Evolutionary conservation across 2,329 filamentous ascomycete genomes (phyloP).

Genomic region (Clarireedia monteithiana): DNA sequence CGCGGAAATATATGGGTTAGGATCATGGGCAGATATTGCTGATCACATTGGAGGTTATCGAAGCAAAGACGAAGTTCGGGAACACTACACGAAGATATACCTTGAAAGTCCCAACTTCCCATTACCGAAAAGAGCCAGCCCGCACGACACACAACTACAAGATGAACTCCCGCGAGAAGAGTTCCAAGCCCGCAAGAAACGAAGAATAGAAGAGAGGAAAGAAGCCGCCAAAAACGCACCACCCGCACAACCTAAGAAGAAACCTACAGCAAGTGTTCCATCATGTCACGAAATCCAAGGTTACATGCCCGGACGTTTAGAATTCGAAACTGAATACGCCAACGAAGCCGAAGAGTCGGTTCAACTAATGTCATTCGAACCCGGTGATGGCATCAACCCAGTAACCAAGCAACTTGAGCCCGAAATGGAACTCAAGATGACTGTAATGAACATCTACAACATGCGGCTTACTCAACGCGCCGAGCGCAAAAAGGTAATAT

Average conservation of each 20-base stretch:
- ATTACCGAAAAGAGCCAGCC: slow-evolving; percentile 77
- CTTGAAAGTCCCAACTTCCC: slow-evolving; percentile 79
- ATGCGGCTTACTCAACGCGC: slow-evolving; percentile 81
- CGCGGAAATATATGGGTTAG: slow-evolving; percentile 90
- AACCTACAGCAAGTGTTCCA: slow-evolving; percentile 90
- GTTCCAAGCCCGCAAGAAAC: slow-evolving; percentile 88
- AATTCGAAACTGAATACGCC: slow-evolving; percentile 96
- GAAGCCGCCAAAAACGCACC: slow-evolving; percentile 79
- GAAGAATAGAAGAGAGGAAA: slow-evolving; percentile 84
- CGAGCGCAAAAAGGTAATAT: slow-evolving; percentile 92
- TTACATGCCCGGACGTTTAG: slow-evolving; percentile 94
- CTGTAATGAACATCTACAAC: slow-evolving; percentile 98
- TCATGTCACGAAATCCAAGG: slow-evolving; percentile 97
- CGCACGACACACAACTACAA: slow-evolving; percentile 69
- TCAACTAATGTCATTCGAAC: slow-evolving; percentile 96
- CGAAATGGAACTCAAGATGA: slow-evolving; percentile 95
- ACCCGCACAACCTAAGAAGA: slow-evolving; percentile 82
- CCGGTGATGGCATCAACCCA: slow-evolving; percentile 85
- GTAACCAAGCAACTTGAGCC: slow-evolving; percentile 80
- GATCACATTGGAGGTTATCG: slow-evolving; percentile 96
- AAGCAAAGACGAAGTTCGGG: slow-evolving; percentile 88
- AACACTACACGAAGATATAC: slow-evolving; percentile 87
- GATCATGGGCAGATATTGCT: slow-evolving; percentile 95
- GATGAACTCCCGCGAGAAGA: slow-evolving; percentile 80
- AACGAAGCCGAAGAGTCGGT: slow-evolving; percentile 98